Evolutionary conservation across 176 grass and related monocot genomes (phyloP).

Genomic region (Phoenix dactylifera): DNA sequence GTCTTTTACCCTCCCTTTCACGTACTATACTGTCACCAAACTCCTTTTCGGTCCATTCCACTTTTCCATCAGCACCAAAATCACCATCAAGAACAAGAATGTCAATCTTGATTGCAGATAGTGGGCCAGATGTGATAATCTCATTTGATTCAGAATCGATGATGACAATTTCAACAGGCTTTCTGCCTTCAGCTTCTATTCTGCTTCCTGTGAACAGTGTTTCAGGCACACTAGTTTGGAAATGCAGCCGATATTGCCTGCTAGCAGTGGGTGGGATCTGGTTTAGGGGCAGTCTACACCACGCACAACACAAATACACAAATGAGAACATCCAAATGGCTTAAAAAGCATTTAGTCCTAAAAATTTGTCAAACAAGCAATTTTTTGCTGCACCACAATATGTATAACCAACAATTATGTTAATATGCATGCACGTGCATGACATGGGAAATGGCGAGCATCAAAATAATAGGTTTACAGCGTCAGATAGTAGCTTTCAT

Average conservation of each 20-base stretch:
- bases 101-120: slow-evolving; percentile 59
- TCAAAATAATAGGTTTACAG: too few relatives aligned
- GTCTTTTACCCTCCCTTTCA: slow-evolving; percentile 72
- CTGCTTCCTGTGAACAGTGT: slow-evolving; percentile 75
- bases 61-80: slow-evolving; percentile 53
- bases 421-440: too few relatives aligned
- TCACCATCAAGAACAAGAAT: slow-evolving; percentile 89
- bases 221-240: slow-evolving; percentile 54
- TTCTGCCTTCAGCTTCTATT: slow-evolving; percentile 52
- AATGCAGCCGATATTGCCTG: slow-evolving; percentile 62
- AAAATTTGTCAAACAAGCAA: too few relatives aligned
- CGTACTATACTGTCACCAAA: slow-evolving; percentile 64
- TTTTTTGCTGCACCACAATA: too few relatives aligned
- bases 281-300: slow-evolving; percentile 31
- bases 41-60: slow-evolving; percentile 75
- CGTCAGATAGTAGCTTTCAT: too few relatives aligned
- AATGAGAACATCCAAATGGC: too few relatives aligned
- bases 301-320: slow-evolving; percentile 11
- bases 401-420: too few relatives aligned
- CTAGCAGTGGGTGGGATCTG: slow-evolving; percentile 31
- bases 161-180: slow-evolving; percentile 50
- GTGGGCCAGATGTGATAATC: slow-evolving; percentile 36
- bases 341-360: too few relatives aligned
- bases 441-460: too few relatives aligned
- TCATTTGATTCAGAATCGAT: slow-evolving; percentile 40